Evolutionary conservation across 768 basidiomycete species (phyloP), one percentile per base, ranked within the genome.

Genomic region (Naganishia onofrii): DNA sequence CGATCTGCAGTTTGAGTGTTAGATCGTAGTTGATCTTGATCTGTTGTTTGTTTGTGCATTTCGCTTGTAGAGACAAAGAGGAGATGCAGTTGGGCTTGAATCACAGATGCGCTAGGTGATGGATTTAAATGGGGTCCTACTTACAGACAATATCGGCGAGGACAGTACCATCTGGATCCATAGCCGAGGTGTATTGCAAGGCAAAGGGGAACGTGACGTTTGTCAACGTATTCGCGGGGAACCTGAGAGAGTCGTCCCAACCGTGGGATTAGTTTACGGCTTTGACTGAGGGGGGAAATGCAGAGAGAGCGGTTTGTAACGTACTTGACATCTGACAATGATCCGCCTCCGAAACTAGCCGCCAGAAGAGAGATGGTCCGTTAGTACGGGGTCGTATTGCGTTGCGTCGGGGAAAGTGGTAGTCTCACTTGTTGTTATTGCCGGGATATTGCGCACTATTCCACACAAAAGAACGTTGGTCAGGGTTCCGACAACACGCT

Each of bases 11-110:
- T 58, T 76, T 75, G 23, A 81, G 71, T n/a, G 75, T 69, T 15
- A 81, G 67, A n/a, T 76, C 73, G 48, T 81, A 81, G 51, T 81
- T 74, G 56, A 81, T 72, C 23, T 77, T 81, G 70, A 81, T 79
- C 42, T 79, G 52, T 1, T 72, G 53, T 2, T 19, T 51, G 42
- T 74, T 73, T 46, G 76, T 74, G 69, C 79, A 80, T 76, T 79
- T 79, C 34, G 56, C 79, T 80, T 42, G 9, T 2, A 15, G 42
- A 55, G 32, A 17, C 13, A 32, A 32, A 23, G 0, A 13, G 28
- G 26, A 51, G 12, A 32, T 19, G 29, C 26, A 17, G 21, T 7
- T 31, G 26, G 31, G 65, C 32, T 19, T 28, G 21, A 21, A 6
- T 26, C 4, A n/a, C n/a, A n/a, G n/a, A n/a, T n/a, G n/a, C n/a